Base-by-base conservation (phyloP, 2,329 filamentous ascomycete genomes). In the Rhynchosporium agropyri region DNA sequence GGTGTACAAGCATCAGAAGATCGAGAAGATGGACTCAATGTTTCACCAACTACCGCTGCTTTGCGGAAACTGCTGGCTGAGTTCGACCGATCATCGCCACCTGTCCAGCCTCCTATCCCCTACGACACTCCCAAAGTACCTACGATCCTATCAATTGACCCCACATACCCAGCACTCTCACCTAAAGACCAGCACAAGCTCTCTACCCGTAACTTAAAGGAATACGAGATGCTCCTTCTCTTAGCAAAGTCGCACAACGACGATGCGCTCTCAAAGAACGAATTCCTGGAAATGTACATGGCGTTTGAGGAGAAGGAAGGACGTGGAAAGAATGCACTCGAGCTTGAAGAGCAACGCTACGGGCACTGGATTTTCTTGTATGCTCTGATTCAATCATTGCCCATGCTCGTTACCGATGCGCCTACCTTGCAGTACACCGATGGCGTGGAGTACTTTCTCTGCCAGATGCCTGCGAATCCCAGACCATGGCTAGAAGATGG, bases 91-190 rank as follows among this genome's bases (percentile, higher is more conserved):
- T 94, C 90, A 8, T 91, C 89, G 13, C 92, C 94, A 0, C 95
- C 95, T 0, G 92, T 98, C 0, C 85, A 94, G 63, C 95, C 95
- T 0, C 92, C 94, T 0, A 87, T 98, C 61, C 94, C 95, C 0
- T 98, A 94, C 72, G 94, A 98, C 73, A 81, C 91, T 4, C 94
- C 95, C 2, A 84, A 88, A 67, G 77, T 96, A 29, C 94, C 94
- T 0, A 84, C 83, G 0, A 83, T 96, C 70, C 81, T 83, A 38
- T 80, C 85, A 1, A 81, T 92, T 20, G 81, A 88, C 61, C 82
- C 85, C 46, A 89, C 86, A 45, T 85, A 73, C 77, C 10, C 83
- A 65, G 81, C 82, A 1, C 80, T 91, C 38, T 83, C 90, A 26
- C 74, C 84, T 1, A 94, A 92, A 77, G 89, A 92, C 70, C 89